phyloP scores from a whole-genome alignment of 306 rosid genomes.

The Cotoneaster glaucophyllus region DNA sequence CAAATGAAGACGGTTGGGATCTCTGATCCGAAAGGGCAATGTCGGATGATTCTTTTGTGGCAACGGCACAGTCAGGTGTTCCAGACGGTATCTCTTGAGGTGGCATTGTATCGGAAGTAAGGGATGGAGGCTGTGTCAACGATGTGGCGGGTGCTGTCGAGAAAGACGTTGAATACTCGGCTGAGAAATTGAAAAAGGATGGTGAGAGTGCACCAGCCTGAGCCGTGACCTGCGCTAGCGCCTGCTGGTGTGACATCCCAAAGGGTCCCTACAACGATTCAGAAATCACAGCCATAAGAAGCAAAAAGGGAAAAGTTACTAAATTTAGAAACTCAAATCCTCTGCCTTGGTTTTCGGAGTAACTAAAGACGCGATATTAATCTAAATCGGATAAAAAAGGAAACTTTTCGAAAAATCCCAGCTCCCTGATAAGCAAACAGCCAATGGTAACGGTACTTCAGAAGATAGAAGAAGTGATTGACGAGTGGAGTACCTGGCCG shows the following conservation, averaged over 20 bases:
- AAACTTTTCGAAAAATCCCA: not conserved
- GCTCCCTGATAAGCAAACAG: not conserved
- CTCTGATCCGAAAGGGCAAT: conserved; percentile 41
- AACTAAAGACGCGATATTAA: not conserved
- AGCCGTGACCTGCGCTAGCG: conserved; percentile 56
- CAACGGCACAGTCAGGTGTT: conserved; percentile 12
- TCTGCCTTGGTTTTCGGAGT: not conserved
- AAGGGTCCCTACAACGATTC: conserved; percentile 36
- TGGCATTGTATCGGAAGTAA: conserved; percentile 17
- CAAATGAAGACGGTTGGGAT: conserved; percentile 29
- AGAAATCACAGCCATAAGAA: conserved; percentile 17
- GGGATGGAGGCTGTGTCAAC: conserved; percentile 26
- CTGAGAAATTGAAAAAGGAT: conserved; percentile 33
- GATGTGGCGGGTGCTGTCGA: conserved; percentile 26
- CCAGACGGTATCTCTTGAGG: conserved; percentile 25
- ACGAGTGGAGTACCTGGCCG: conserved; percentile 36
- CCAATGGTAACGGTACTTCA: not conserved
- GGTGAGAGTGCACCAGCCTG: conserved; percentile 40
- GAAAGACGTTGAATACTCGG: conserved; percentile 31
- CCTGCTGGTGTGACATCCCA: conserved; percentile 73
- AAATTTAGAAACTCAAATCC: not conserved
- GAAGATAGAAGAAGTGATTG: not conserved
- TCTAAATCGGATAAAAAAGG: not conserved
- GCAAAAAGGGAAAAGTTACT: too few relatives aligned
- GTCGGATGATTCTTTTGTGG: conserved; percentile 27